These are phyloP conservation scores for Pelomyxa schiedti DNA, from an alignment of 78 protist genomes.

Conservation along the genomic window DNA sequence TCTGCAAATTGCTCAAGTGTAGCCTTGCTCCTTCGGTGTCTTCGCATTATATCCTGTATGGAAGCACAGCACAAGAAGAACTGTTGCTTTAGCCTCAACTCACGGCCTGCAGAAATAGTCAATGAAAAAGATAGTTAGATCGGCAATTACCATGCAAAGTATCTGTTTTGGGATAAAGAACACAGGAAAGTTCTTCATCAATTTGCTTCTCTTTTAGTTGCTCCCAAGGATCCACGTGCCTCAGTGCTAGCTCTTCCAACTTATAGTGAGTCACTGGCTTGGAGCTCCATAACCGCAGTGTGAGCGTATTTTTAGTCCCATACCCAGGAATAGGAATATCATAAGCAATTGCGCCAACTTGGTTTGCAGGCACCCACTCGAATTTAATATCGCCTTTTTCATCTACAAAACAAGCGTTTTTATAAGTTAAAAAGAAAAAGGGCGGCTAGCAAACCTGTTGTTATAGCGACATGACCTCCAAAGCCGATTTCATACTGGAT, in stretches of 20 bases:
- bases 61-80: slow-evolving; percentile 89
- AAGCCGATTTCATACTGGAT: slow-evolving; percentile 61
- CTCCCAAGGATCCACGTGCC: slow-evolving; percentile 73
- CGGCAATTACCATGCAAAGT: slow-evolving; percentile 79
- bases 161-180: slow-evolving; percentile 92
- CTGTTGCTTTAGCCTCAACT: slow-evolving; percentile 90
- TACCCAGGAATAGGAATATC: slow-evolving; percentile 62
- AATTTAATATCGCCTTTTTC: background rate
- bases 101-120: too few species aligned
- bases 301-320: slow-evolving; percentile 42
- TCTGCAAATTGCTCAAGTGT: slow-evolving; percentile 14
- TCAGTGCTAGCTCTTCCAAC: slow-evolving; percentile 57
- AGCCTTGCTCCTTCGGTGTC: slow-evolving; percentile 51
- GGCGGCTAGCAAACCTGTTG: too few species aligned
- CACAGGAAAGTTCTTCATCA: slow-evolving; percentile 77
- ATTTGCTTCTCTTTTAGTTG: slow-evolving; percentile 63
- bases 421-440: too few species aligned
- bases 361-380: slow-evolving; percentile 66
- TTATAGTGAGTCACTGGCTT: slow-evolving; percentile 70
- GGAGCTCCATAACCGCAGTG: slow-evolving; percentile 87
- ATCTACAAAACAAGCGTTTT: too few species aligned
- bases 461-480: slow-evolving; percentile 58
- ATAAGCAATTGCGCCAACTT: slow-evolving; percentile 61
- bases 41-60: slow-evolving; percentile 80
- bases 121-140: too few species aligned